These are phyloP conservation scores for Butyriboletus appendiculatus DNA, from an alignment of 1,284 basidiomycete genomes.

Conservation along the genomic window DNA sequence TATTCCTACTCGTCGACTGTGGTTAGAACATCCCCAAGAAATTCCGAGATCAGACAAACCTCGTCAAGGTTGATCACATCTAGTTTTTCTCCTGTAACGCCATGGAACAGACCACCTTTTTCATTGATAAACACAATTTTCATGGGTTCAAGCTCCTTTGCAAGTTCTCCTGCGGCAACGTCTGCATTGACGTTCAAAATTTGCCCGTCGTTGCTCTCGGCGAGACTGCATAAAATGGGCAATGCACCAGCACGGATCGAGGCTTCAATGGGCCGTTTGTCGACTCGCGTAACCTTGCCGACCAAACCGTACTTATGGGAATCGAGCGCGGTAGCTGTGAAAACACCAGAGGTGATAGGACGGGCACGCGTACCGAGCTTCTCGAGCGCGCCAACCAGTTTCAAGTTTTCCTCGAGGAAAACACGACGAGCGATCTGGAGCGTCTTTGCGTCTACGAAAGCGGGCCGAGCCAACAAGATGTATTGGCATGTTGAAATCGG, in stretches of 20 bases:
- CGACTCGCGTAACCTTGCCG: conserved; percentile 89
- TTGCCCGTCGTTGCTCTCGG: conserved; percentile 90
- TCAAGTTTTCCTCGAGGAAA: conserved; percentile 94
- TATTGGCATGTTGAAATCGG: background rate
- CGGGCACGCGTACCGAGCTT: conserved; percentile 91
- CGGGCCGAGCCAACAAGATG: background rate
- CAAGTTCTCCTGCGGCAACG: conserved; percentile 93
- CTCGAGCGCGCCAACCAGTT: conserved; percentile 88
- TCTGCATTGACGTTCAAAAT: conserved; percentile 98
- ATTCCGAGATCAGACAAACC: conserved; percentile 43
- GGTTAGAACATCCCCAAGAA: conserved; percentile 6
- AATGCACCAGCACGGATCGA: conserved; percentile 92
- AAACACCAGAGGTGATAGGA: conserved; percentile 94
- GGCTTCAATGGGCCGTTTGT: conserved; percentile 94
- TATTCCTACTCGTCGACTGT: conserved; percentile 68
- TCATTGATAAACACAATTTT: conserved; percentile 99
- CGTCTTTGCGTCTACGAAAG: conserved; percentile 77
- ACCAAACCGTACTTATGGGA: conserved; percentile 93
- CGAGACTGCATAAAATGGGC: conserved; percentile 90
- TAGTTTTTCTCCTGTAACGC: conserved; percentile 92
- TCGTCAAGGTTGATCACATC: conserved; percentile 98
- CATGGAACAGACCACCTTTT: conserved; percentile 98
- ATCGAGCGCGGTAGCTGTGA: conserved; percentile 94
- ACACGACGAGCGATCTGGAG: conserved; percentile 92
- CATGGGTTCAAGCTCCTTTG: conserved; percentile 96